phyloP scores from a whole-genome alignment of 768 basidiomycete species.

The Tylopilus rubrobrunneus region DNA sequence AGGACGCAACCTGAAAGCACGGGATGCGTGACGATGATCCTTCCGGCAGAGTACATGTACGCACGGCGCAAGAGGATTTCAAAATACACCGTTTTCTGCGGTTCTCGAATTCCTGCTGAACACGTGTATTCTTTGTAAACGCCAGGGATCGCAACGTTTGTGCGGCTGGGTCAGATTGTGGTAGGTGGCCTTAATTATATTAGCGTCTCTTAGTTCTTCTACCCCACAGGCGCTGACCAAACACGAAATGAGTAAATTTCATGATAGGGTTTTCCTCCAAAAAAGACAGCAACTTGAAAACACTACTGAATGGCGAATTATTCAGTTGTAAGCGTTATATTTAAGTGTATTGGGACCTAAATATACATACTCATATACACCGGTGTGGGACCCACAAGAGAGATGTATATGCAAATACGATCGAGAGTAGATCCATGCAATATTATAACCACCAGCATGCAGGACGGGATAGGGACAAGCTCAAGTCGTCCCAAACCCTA shows the following conservation, averaged over 20 bases:
- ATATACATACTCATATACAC: constrained; percentile 10
- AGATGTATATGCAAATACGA: constrained; percentile 5
- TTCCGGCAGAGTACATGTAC: constrained; percentile 13
- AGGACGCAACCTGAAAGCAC: not conserved
- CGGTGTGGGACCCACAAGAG: not conserved
- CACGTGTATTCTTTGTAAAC: constrained; percentile 4
- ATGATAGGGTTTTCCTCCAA: too few species aligned
- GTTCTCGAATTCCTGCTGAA: not conserved
- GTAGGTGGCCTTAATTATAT: not conserved
- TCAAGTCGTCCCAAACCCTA: not conserved
- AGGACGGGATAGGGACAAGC: constrained; percentile 1
- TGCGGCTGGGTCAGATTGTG: not conserved
- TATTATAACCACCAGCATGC: constrained; percentile 3
- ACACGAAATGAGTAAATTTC: too few species aligned
- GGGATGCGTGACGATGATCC: constrained; percentile 8
- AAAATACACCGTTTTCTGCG: not conserved
- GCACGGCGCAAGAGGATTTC: constrained; percentile 12
- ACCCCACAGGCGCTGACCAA: not conserved
- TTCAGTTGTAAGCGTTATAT: not conserved
- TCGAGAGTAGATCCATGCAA: constrained; percentile 3
- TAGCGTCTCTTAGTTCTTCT: not conserved
- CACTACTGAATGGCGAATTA: not conserved
- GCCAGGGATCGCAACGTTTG: not conserved
- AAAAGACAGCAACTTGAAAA: not conserved
- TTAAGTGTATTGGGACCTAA: constrained; percentile 11